Conservation (phyloP, 106 monocot genomes). For the Dioscorea alata region DNA sequence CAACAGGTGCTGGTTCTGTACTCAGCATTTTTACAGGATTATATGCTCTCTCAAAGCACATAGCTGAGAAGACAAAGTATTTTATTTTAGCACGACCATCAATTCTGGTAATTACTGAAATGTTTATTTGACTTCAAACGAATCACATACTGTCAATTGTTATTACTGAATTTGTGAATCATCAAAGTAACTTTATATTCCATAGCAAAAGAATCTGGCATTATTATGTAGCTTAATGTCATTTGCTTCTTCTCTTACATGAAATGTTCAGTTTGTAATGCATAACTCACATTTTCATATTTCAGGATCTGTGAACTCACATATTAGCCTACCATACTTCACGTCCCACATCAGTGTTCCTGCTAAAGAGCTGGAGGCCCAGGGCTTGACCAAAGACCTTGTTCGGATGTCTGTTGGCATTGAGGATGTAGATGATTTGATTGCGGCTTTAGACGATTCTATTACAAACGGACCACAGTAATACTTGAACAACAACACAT, state of each 20-base stretch:
- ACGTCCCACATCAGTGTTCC: slow-evolving; percentile 98
- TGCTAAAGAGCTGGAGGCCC: slow-evolving; percentile 49
- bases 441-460: slow-evolving; percentile 72
- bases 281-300: too few species aligned
- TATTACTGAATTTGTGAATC: neutral
- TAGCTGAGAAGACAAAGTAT: slow-evolving; percentile 77
- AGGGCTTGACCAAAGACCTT: slow-evolving; percentile 89
- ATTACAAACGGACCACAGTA: slow-evolving; percentile 47
- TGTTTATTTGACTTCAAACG: too few species aligned
- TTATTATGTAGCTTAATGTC: too few species aligned
- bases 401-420: slow-evolving; percentile 92
- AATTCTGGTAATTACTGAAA: slow-evolving; percentile 69
- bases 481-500: neutral
- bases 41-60: slow-evolving; percentile 82
- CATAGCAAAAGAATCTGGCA: too few species aligned
- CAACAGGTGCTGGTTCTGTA: slow-evolving; percentile 96
- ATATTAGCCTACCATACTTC: slow-evolving; percentile 96
- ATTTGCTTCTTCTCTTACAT: too few species aligned
- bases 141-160: too few species aligned
- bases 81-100: slow-evolving; percentile 93
- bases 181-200: too few species aligned
- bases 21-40: slow-evolving; percentile 93
- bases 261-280: too few species aligned
- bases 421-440: slow-evolving; percentile 86
- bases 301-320: slow-evolving; percentile 90